phyloP scores from a whole-genome alignment of 768 basidiomycete genomes.

The Mycena indigotica region DNA sequence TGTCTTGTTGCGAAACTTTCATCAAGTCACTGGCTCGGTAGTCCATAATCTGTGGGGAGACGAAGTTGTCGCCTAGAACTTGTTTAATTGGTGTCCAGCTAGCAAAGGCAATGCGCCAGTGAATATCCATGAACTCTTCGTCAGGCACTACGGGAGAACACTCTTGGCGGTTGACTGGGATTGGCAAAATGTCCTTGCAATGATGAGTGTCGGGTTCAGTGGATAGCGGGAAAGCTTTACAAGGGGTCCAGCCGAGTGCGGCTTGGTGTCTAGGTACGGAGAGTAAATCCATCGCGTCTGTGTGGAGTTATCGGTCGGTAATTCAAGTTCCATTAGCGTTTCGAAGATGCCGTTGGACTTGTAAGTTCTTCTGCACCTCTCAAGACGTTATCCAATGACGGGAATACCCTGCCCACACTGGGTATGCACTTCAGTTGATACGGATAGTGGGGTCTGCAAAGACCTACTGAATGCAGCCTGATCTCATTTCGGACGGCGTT shows the following conservation, averaged over 20 bases:
- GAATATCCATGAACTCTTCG: slow-evolving; percentile 32
- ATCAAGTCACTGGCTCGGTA: slow-evolving; percentile 26
- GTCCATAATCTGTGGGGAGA: slow-evolving; percentile 4
- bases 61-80: slow-evolving; percentile 20
- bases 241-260: slow-evolving; percentile 30
- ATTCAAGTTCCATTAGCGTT: slow-evolving; percentile 30
- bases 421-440: too few species aligned
- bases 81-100: slow-evolving; percentile 28
- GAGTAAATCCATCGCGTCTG: slow-evolving; percentile 34
- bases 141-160: slow-evolving; percentile 23
- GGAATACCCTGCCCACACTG: too few species aligned
- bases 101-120: slow-evolving; percentile 37
- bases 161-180: slow-evolving; percentile 37
- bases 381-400: too few species aligned
- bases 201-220: too few species aligned
- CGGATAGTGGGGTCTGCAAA: neutral
- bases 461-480: neutral
- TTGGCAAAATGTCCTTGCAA: slow-evolving; percentile 38
- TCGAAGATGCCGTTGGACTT: slow-evolving; percentile 35
- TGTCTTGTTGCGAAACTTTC: slow-evolving; percentile 24
- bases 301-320: slow-evolving; percentile 14
- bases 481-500: neutral
- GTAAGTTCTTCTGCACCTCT: too few species aligned
- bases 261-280: slow-evolving; percentile 31
- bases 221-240: slow-evolving; percentile 26